Evolutionary conservation across 2,329 filamentous ascomycete species (phyloP), one percentile per base, ranked within the genome.

Genomic region (Calycina herbarum): DNA sequence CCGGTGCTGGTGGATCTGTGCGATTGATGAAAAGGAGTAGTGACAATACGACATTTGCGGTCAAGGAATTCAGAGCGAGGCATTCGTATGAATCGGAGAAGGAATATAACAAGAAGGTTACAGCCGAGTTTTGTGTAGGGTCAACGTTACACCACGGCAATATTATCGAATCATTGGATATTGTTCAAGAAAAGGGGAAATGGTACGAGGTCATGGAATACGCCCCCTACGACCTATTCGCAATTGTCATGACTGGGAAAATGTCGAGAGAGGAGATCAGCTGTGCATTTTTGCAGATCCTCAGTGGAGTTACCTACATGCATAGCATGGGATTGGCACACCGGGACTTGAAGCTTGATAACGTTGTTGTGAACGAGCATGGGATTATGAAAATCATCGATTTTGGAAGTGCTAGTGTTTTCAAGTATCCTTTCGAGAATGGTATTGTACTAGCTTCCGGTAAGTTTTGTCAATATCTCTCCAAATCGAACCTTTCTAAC

Each of bases 191-290:
- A 79, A 95, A 94, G 78, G 88, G 87, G 61, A 93, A 90, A 70
- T 99, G 95, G 93, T 99, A 93, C 74, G 94, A 98, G 75, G 95
- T 99, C 54, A 99, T 99, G 95, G 95, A 99, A 76, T 99, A 96
- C 75, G 95, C 94, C 11, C 95, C 95, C 0, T 99, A 84, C 75
- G 95, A 99, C 77, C 84, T 99, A 35, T 99, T 99, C 76, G 95
- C 95, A 13, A 97, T 96, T 70, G 95, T 99, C 71, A 99, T 99
- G 95, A 98, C 95, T 0, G 95, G 95, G 42, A 96, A 93, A 79
- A 99, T 99, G 95, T 87, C 87, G 51, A 88, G 93, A 66, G 91
- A 96, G 72, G 95, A 99, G 77, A 86, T 98, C 67, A 89, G 89
- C 3, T 99, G 95, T 78, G 90, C 89, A 67, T 98, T 97, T 73